These are phyloP conservation scores for Pythium scleroteichum DNA, from an alignment of 352 stramenopile species.

Conservation along the genomic window DNA sequence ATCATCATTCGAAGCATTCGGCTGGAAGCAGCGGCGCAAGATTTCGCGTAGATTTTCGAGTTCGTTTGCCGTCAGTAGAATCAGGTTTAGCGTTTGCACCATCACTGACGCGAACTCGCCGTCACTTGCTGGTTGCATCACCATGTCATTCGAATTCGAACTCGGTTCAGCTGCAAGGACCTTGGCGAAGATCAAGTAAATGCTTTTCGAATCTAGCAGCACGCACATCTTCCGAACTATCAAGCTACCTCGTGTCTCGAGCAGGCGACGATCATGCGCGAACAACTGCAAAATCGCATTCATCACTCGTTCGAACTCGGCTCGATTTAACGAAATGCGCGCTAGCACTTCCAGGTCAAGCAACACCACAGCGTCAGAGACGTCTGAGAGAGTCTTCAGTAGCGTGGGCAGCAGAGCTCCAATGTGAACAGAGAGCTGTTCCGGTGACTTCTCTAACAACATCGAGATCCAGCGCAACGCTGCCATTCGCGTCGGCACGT, in stretches of 20 bases:
- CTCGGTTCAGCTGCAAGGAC: conserved; percentile 83
- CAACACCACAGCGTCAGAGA: conserved; percentile 96
- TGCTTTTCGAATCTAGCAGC: conserved; percentile 96
- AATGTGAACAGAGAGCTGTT: conserved; percentile 93
- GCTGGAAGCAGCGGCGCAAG: conserved; percentile 77
- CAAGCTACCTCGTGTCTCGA: conserved; percentile 96
- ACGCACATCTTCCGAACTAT: conserved; percentile 99
- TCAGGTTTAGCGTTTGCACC: conserved; percentile 99
- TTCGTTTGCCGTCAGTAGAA: conserved; percentile 98
- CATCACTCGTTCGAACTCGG: conserved; percentile 92
- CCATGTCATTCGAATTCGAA: conserved; percentile 2
- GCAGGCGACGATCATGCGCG: conserved; percentile 74
- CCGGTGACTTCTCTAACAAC: conserved; percentile 96
- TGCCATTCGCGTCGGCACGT: conserved; percentile 97
- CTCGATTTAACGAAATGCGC: conserved; percentile 92
- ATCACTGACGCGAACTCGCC: conserved; percentile 98
- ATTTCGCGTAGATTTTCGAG: conserved; percentile 88
- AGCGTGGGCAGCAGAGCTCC: conserved; percentile 93
- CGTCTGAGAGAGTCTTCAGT: conserved; percentile 96
- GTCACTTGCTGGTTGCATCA: conserved; percentile 42
- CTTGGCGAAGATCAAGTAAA: conserved; percentile 98
- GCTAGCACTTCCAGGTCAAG: conserved; percentile 96
- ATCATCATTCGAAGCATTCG: conserved; percentile 66
- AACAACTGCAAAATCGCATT: conserved; percentile 97
- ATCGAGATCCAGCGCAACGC: conserved; percentile 97